Percentiles rank a stretch among this genome's conserved stretches.
phyloP scores from a whole-genome alignment of 768 basidiomycete genomes.

The Leucocoprinus birnbaumii region DNA sequence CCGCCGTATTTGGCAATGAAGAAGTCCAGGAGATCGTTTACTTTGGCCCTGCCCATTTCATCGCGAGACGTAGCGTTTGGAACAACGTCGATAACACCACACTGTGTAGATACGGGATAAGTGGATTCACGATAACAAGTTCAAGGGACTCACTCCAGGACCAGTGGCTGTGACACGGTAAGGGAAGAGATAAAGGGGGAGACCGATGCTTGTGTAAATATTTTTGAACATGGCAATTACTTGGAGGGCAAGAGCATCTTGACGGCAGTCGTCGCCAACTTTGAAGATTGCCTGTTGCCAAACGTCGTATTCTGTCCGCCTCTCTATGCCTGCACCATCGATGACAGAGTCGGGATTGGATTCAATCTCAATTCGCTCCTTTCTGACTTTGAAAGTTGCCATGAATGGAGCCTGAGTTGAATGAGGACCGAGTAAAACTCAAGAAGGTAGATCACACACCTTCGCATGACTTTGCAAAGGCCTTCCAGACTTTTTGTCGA shows the following conservation, averaged over 20 bases:
- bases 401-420: conserved; percentile 91
- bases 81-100: conserved; percentile 97
- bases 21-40: conserved; percentile 93
- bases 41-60: conserved; percentile 98
- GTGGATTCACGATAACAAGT: not conserved
- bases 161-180: conserved; percentile 97
- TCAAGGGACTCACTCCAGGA: conserved; percentile 70
- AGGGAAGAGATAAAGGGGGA: conserved; percentile 90
- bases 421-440: conserved; percentile 2
- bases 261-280: conserved; percentile 98
- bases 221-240: conserved; percentile 99
- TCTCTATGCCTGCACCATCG: conserved; percentile 55
- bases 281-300: conserved; percentile 99
- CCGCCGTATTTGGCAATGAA: conserved; percentile 93
- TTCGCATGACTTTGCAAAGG: conserved; percentile 98
- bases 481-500: conserved; percentile 94
- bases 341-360: conserved; percentile 74
- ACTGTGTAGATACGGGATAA: conserved; percentile 45
- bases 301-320: conserved; percentile 70
- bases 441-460: conserved; percentile 35
- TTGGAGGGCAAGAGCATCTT: conserved; percentile 96
- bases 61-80: conserved; percentile 97
- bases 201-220: conserved; percentile 84
- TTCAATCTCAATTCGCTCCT: conserved; percentile 68
- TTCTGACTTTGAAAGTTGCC: conserved; percentile 98